Evolutionary conservation across 352 stramenopile species (phyloP).

Genomic region (Pythium sukuiense): DNA sequence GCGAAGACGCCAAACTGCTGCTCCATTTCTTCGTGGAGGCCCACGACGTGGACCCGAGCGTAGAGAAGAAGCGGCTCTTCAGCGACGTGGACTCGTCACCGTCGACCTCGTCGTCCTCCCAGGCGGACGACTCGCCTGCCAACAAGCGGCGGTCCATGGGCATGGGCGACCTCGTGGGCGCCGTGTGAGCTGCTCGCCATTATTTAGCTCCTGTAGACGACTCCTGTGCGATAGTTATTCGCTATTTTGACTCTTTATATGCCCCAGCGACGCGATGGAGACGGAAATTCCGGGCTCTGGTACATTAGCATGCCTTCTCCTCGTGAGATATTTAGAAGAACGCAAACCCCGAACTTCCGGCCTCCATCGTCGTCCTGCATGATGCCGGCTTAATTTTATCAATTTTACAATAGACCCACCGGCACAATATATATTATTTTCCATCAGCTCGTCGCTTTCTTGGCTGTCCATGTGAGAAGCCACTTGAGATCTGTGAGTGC

Average conservation of each 20-base stretch:
- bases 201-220: constrained; percentile 32
- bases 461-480: constrained; percentile 69
- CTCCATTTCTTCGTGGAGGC: constrained; percentile 76
- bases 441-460: constrained; percentile 4
- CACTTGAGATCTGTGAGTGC: constrained; percentile 59
- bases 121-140: constrained; percentile 17
- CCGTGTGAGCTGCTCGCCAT: constrained; percentile 10
- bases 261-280: not conserved
- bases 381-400: constrained; percentile 5
- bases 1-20: constrained; percentile 73
- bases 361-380: not conserved
- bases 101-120: constrained; percentile 11
- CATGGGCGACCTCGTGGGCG: constrained; percentile 38
- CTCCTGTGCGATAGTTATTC: constrained; percentile 16
- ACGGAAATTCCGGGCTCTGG: not conserved
- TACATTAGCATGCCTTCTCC: constrained; percentile 2
- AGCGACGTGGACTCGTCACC: constrained; percentile 33
- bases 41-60: constrained; percentile 35
- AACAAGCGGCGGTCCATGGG: constrained; percentile 50
- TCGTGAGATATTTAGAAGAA: constrained; percentile 6
- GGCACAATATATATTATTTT: not conserved
- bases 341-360: not conserved
- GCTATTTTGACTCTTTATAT: constrained; percentile 15
- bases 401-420: constrained; percentile 8
- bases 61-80: constrained; percentile 67